Conservation (phyloP, 2,329 filamentous ascomycete genomes). For the Penicillium rolfsii region DNA sequence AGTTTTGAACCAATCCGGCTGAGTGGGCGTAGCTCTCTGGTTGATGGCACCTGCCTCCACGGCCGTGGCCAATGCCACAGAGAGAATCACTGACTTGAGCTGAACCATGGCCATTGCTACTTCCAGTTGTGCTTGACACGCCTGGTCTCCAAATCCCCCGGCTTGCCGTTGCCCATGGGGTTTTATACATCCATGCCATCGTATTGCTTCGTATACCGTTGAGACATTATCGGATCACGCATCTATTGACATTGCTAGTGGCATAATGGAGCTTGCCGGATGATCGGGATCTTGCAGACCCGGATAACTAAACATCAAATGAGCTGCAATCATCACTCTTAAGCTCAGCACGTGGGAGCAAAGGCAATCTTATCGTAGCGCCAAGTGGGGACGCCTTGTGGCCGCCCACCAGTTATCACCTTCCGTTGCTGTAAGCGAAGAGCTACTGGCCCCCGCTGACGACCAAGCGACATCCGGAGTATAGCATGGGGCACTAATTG, state of each 20-base stretch:
- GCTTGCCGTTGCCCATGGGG: neutral
- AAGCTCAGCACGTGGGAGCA: conserved; percentile 13
- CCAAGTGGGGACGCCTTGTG: neutral
- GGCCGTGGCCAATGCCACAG: conserved; percentile 7
- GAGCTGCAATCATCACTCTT: conserved; percentile 17
- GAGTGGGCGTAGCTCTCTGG: conserved; percentile 9
- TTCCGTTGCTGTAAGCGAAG: conserved; percentile 5
- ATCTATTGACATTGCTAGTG: neutral
- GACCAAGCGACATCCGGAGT: neutral
- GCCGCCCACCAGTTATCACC: neutral
- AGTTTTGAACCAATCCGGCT: conserved; percentile 20
- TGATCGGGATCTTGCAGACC: conserved; percentile 2
- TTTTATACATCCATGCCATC: conserved; percentile 1
- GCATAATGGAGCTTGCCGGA: neutral
- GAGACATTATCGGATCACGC: neutral
- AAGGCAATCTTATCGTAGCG: conserved; percentile 5
- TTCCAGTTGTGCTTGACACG: neutral
- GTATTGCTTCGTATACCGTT: neutral
- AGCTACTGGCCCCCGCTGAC: conserved; percentile 2
- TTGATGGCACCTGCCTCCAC: conserved; percentile 8
- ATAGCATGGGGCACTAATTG: neutral
- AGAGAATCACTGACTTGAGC: neutral
- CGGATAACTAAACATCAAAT: neutral
- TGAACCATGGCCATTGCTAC: conserved; percentile 9
- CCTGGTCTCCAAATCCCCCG: neutral